phyloP scores from a whole-genome alignment of 805 yeast genomes.

The Pichia thaimueangensis region DNA sequence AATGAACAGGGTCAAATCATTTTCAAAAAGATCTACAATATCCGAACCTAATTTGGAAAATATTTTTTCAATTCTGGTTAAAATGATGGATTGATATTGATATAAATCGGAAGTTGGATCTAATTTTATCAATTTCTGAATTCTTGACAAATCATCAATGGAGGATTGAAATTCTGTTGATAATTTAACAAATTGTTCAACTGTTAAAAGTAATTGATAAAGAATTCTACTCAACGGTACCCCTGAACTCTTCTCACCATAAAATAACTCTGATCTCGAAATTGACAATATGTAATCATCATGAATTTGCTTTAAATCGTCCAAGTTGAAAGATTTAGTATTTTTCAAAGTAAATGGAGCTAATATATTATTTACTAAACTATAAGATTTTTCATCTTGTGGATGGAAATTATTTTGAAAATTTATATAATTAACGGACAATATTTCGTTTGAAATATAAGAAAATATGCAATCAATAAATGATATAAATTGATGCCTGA shows the following conservation, averaged over 20 bases:
- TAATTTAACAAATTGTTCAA: slow-evolving; percentile 34
- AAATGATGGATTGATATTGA: slow-evolving; percentile 19
- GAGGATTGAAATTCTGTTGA: slow-evolving; percentile 26
- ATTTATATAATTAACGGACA: slow-evolving; percentile 33
- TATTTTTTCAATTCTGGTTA: slow-evolving; percentile 30
- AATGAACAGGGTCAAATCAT: slow-evolving; percentile 32
- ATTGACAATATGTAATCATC: slow-evolving; percentile 30
- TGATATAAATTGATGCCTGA: slow-evolving; percentile 35
- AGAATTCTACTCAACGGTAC: slow-evolving; percentile 3
- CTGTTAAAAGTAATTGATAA: slow-evolving; percentile 16
- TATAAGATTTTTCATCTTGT: slow-evolving; percentile 7
- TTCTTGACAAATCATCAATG: slow-evolving; percentile 11
- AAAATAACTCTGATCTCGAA: slow-evolving; percentile 24
- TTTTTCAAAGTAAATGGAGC: slow-evolving; percentile 12
- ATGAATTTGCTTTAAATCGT: slow-evolving; percentile 39
- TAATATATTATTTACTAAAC: slow-evolving; percentile 4
- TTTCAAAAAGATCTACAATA: slow-evolving; percentile 39
- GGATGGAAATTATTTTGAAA: slow-evolving; percentile 23
- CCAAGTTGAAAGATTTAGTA: slow-evolving; percentile 35
- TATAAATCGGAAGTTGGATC: slow-evolving; percentile 19
- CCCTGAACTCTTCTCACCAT: slow-evolving; percentile 14
- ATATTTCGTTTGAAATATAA: slow-evolving; percentile 40
- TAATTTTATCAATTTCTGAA: neutral
- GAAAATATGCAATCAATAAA: slow-evolving; percentile 36
- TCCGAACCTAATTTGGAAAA: slow-evolving; percentile 35